A percentile compares a stretch with the other conserved stretches of the same genome.
Evolutionary conservation across 768 basidiomycete species (phyloP).

Genomic region (Boletus sensibilis): DNA sequence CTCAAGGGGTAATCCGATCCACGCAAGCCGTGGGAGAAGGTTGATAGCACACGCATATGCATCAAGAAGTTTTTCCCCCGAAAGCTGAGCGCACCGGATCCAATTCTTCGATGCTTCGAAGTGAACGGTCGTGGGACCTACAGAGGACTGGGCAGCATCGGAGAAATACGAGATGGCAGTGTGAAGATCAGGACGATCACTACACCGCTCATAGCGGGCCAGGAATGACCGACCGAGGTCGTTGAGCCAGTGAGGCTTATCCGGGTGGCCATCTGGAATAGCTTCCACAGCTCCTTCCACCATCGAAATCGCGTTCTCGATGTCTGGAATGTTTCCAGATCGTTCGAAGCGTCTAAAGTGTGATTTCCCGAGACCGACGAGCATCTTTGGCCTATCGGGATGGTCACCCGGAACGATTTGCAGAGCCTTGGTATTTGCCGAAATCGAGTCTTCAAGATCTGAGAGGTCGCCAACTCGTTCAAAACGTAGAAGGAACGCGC

Average conservation of each 20-base stretch:
- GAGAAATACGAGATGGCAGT: neutral
- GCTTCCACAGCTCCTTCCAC: constrained; percentile 1
- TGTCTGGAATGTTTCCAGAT: neutral
- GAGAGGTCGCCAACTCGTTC: neutral
- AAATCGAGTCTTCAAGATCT: neutral
- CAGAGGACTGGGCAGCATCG: neutral
- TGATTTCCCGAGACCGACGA: constrained; percentile 1
- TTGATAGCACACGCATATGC: constrained; percentile 14
- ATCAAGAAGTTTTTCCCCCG: constrained; percentile 3
- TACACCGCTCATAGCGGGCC: neutral
- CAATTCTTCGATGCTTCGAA: neutral
- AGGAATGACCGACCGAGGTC: constrained; percentile 1
- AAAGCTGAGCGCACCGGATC: neutral
- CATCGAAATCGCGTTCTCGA: neutral
- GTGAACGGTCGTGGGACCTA: neutral
- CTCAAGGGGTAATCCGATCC: constrained; percentile 9
- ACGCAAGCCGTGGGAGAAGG: constrained; percentile 11
- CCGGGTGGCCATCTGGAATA: constrained; percentile 5
- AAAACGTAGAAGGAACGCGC: neutral
- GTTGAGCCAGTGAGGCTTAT: neutral
- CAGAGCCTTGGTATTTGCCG: neutral
- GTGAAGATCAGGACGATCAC: neutral
- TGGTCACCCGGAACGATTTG: neutral
- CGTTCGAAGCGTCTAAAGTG: neutral
- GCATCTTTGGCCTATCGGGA: neutral